Evolutionary conservation across 177 flowering plant genomes (phyloP), one percentile per base, ranked within the genome.

Genomic region (Vitis hybrid): DNA sequence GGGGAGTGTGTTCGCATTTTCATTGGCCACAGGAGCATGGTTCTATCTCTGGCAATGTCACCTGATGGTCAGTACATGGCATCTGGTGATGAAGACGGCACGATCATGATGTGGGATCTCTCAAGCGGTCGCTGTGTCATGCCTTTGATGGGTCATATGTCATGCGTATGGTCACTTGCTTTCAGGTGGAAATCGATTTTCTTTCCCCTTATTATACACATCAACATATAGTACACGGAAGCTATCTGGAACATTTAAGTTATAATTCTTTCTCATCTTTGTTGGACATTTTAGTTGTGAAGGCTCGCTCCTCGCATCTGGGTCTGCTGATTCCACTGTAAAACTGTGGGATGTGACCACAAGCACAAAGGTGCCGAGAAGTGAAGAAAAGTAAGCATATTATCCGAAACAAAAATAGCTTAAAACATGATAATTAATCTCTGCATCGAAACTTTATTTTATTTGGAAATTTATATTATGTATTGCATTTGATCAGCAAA

Each of bases 31-130:
- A 81, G 98, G 76, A 88, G 98, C 76, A 92, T 90, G 97, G 68
- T 96, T 64, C 75, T 96, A 68, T 88, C 90, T 5, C 72, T 96
- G 81, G 97, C 98, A 58, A 89, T 96, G 95, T 94, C 99, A 17
- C 98, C 99, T 24, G 98, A 96, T 70, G 98, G 99, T 55, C 87
- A 98, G 12, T 91, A 91, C 68, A 89, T 94, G 97, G 97, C 97
- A 63, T 96, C 99, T 67, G 99, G 97, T 64, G 99, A 96, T 79
- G 99, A 96, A 82, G 98, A 96, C 71, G 97, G 98, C 17, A 82
- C 89, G 12, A 88, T 96, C 73, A 91, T 94, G 98, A 91, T 96
- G 98, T 92, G 99, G 99, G 98, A 90, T 76, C 81, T 91, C 56
- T 84, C 97, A 56, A 92, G 84, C 58, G 99, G 97, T 55, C 96